These are phyloP conservation scores for Pisolithus marmoratus DNA, from an alignment of 768 basidiomycete genomes.

Conservation along the genomic window DNA sequence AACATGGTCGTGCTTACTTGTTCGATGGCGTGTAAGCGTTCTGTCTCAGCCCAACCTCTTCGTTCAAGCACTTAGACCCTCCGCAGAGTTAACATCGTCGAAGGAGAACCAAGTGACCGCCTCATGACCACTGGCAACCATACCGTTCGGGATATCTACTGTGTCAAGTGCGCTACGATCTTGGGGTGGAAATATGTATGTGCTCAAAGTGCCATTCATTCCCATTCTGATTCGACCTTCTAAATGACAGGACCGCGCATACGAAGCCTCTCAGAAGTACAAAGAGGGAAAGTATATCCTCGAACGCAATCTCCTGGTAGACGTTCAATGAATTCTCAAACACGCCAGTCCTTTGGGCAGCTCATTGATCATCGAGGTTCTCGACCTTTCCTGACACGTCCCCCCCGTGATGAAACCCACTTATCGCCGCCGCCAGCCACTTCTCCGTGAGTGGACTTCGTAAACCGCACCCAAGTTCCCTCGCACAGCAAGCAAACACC, in stretches of 20 bases:
- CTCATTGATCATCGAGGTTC: constrained; percentile 5
- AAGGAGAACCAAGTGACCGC: constrained; percentile 86
- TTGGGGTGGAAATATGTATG: constrained; percentile 98
- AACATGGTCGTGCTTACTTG: constrained; percentile 92
- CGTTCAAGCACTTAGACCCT: constrained; percentile 5
- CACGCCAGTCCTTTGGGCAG: constrained; percentile 4
- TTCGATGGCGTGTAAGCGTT: constrained; percentile 84
- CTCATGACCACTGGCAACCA: constrained; percentile 97
- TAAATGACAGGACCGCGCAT: constrained; percentile 76
- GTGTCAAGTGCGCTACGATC: constrained; percentile 78
- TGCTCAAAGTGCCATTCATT: background rate
- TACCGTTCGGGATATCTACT: constrained; percentile 93
- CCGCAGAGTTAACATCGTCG: constrained; percentile 81
- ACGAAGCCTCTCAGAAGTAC: constrained; percentile 87
- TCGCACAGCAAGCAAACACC: background rate
- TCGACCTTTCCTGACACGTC: constrained; percentile 6
- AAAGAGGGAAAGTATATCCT: constrained; percentile 99
- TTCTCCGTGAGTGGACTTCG: background rate
- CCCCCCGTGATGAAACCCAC: background rate
- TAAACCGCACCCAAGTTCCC: background rate
- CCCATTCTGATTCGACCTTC: background rate
- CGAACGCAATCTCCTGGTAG: constrained; percentile 84
- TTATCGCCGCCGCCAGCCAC: background rate
- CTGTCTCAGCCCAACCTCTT: constrained; percentile 9
- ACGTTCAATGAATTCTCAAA: constrained; percentile 60